These are phyloP conservation scores for Fusarium sp. DNA, from an alignment of 2,329 filamentous ascomycete genomes.

Conservation along the genomic window DNA sequence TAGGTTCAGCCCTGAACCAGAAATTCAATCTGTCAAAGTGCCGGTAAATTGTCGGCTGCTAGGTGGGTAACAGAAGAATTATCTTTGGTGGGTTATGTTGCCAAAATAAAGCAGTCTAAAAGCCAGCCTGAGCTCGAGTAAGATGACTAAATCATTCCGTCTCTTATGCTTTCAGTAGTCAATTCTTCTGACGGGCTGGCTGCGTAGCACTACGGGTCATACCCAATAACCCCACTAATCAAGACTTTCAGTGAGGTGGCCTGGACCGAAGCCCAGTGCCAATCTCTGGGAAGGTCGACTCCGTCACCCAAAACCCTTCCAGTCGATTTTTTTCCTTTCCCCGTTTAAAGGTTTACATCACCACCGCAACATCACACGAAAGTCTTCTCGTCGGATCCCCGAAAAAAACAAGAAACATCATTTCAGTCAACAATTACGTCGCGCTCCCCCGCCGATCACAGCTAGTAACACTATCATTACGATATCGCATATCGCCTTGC, in stretches of 20 bases:
- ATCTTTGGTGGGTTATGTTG: neutral
- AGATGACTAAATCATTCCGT: neutral
- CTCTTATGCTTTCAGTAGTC: neutral
- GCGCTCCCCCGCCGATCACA: conserved; percentile 35
- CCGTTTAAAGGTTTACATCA: conserved; percentile 47
- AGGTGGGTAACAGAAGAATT: neutral
- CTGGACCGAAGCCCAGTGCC: conserved; percentile 27
- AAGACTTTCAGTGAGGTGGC: conserved; percentile 30
- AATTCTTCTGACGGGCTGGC: neutral
- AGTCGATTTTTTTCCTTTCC: conserved; percentile 50
- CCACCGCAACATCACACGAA: conserved; percentile 47
- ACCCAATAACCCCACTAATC: conserved; percentile 39
- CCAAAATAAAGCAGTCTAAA: neutral
- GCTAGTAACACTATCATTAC: conserved; percentile 37
- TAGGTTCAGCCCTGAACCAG: conserved; percentile 52
- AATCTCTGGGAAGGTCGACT: conserved; percentile 27
- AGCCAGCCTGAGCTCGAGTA: rapidly evolving
- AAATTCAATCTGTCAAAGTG: conserved; percentile 22
- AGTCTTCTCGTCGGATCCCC: conserved; percentile 34
- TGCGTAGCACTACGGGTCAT: conserved; percentile 16
- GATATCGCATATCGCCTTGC: conserved; percentile 40
- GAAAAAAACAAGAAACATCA: conserved; percentile 31
- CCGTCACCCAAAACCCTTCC: conserved; percentile 47
- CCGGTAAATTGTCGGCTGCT: conserved; percentile 50
- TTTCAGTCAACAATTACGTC: conserved; percentile 28